These are phyloP conservation scores for Fallopia convolvulus DNA, from an alignment of 148 eudicot genomes.

Conservation along the genomic window DNA sequence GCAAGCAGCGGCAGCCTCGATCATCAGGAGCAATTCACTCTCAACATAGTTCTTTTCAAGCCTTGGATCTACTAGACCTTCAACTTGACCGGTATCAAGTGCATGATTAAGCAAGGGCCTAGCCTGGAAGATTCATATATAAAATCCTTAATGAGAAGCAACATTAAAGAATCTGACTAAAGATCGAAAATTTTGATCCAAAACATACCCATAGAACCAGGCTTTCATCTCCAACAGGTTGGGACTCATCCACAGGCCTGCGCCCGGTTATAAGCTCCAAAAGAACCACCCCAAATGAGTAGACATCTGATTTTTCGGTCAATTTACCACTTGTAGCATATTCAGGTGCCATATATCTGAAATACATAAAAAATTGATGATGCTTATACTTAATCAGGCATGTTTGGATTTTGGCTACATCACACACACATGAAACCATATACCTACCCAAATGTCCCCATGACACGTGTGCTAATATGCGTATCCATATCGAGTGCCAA, in stretches of 20 bases:
- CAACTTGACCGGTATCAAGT: slow-evolving; percentile 47
- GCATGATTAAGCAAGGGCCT: slow-evolving; percentile 82
- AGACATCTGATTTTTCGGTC: slow-evolving; percentile 94
- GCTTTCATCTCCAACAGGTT: slow-evolving; percentile 72
- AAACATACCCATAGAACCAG: slow-evolving; percentile 88
- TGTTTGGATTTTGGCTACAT: neutral
- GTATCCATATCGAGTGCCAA: slow-evolving; percentile 61
- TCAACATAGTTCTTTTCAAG: slow-evolving; percentile 51
- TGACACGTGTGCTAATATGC: slow-evolving; percentile 83
- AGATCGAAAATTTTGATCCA: neutral
- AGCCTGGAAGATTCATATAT: slow-evolving; percentile 42
- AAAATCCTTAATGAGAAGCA: neutral
- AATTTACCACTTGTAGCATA: slow-evolving; percentile 87
- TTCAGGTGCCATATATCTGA: slow-evolving; percentile 96
- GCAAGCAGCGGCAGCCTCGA: slow-evolving; percentile 91
- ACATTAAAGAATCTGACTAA: neutral
- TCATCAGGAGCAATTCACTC: slow-evolving; percentile 52
- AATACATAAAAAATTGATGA: slow-evolving; percentile 13
- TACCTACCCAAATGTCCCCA: slow-evolving; percentile 94
- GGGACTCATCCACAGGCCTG: slow-evolving; percentile 74
- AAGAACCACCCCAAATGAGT: slow-evolving; percentile 88
- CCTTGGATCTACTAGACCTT: slow-evolving; percentile 55
- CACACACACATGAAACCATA: neutral
- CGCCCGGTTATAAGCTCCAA: slow-evolving; percentile 91
- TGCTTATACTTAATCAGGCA: neutral